A percentile compares a stretch with the other conserved stretches of the same genome.
These are phyloP conservation scores for Geoglossum cookeanum DNA, from an alignment of 2,329 filamentous ascomycete genomes.

Conservation along the genomic window DNA sequence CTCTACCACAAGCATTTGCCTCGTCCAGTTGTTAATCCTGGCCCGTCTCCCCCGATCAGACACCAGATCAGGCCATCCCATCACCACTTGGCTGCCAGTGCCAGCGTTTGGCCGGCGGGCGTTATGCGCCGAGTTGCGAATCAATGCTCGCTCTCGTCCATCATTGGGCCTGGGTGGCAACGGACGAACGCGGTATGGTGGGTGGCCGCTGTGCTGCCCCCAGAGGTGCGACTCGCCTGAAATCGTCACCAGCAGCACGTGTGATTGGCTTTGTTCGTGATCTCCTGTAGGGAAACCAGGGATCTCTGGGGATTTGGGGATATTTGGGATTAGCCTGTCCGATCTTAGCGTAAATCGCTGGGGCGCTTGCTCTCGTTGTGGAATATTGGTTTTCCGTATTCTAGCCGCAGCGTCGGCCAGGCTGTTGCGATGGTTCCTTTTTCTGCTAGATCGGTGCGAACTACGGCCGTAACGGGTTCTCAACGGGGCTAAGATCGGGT, in stretches of 20 bases:
- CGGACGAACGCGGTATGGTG: neutral
- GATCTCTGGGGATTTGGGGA: neutral
- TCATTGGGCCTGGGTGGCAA: neutral
- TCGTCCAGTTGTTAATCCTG: neutral
- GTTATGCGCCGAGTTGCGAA: no score
- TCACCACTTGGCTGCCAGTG: no score
- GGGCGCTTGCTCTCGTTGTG: neutral
- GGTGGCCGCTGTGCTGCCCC: neutral
- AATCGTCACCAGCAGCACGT: neutral
- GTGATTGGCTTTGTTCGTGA: neutral
- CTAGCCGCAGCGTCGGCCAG: neutral
- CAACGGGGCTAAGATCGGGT: neutral
- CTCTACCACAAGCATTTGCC: neutral
- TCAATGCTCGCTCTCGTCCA: neutral
- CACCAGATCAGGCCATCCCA: neutral
- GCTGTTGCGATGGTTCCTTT: neutral
- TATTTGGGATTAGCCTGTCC: neutral
- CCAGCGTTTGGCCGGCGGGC: no score
- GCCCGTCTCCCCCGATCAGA: neutral
- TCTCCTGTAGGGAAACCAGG: neutral
- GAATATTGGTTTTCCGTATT: neutral
- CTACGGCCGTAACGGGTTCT: conserved; percentile 1
- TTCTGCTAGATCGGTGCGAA: neutral
- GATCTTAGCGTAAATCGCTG: neutral
- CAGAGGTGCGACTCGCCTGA: neutral